Evolutionary conservation across 441 rosid species (phyloP).

Genomic region (Syzygium malaccense): DNA sequence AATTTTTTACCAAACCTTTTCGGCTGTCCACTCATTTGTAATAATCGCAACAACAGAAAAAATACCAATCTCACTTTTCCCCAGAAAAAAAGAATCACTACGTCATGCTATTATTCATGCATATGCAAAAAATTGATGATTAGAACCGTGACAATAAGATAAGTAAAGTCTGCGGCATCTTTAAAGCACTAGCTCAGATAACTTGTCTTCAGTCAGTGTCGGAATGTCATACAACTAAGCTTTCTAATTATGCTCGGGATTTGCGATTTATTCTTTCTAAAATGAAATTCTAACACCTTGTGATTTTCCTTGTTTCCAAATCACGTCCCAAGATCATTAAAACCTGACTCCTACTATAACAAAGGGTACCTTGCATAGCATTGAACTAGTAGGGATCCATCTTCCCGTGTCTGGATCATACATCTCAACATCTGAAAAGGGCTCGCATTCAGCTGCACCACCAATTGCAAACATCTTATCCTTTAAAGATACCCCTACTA

Average conservation of each 20-base stretch:
- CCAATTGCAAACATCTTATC: conserved; percentile 19
- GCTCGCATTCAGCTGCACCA: conserved; percentile 15
- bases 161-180: background rate
- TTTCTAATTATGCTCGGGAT: background rate
- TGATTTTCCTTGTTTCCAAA: background rate
- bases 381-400: conserved; percentile 16
- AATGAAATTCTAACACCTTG: background rate
- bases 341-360: background rate
- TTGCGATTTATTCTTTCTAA: background rate
- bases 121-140: background rate
- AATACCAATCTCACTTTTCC: background rate
- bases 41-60: background rate
- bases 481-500: conserved; percentile 12
- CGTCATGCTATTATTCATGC: background rate
- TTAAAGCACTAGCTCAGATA: background rate
- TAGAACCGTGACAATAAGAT: background rate
- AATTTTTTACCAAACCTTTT: background rate
- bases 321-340: background rate
- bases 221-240: background rate
- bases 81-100: background rate
- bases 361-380: conserved; percentile 16
- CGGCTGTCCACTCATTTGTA: background rate
- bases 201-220: background rate
- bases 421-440: conserved; percentile 19
- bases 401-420: conserved; percentile 14